Evolutionary conservation across 176 grass and related monocot genomes (phyloP).

Genomic region (Zoysia japonica): DNA sequence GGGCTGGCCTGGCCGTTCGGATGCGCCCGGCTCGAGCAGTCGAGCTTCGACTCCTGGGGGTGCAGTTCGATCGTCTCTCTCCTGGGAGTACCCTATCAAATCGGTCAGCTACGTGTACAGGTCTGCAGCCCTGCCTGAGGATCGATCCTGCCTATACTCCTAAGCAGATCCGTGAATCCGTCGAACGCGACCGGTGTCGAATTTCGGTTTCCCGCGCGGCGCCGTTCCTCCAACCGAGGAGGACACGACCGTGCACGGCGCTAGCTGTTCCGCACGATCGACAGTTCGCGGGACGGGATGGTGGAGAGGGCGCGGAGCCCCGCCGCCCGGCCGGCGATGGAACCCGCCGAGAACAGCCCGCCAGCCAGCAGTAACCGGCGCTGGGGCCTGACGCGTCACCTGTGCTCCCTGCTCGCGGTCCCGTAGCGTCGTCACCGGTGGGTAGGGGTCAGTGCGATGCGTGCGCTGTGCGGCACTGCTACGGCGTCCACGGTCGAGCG

Average conservation of each 20-base stretch:
- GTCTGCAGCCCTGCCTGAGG: too few relatives aligned
- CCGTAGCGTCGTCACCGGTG: not conserved
- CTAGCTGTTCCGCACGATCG: not conserved
- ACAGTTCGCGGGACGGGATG: too few relatives aligned
- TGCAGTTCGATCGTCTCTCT: not conserved
- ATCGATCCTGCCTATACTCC: too few relatives aligned
- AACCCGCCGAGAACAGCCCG: not conserved
- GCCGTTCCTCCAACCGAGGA: not conserved
- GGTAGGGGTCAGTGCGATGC: not conserved
- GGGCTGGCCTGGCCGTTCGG: too few relatives aligned
- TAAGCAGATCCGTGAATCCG: too few relatives aligned
- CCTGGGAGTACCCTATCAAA: too few relatives aligned
- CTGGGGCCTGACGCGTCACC: conserved; percentile 38
- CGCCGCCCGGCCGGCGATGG: not conserved
- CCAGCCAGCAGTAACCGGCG: not conserved
- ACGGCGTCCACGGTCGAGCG: not conserved
- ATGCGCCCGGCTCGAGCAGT: too few relatives aligned
- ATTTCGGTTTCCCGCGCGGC: too few relatives aligned
- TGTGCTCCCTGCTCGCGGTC: conserved; percentile 28
- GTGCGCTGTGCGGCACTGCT: not conserved
- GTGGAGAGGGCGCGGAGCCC: too few relatives aligned
- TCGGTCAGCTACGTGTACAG: too few relatives aligned
- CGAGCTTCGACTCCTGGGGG: too few relatives aligned
- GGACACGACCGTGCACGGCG: not conserved
- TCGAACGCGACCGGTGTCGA: too few relatives aligned